A percentile compares a stretch with the other conserved stretches of the same genome.
phyloP scores from a whole-genome alignment of 2,329 filamentous ascomycete genomes.

The Neofusicoccum laricinum region DNA sequence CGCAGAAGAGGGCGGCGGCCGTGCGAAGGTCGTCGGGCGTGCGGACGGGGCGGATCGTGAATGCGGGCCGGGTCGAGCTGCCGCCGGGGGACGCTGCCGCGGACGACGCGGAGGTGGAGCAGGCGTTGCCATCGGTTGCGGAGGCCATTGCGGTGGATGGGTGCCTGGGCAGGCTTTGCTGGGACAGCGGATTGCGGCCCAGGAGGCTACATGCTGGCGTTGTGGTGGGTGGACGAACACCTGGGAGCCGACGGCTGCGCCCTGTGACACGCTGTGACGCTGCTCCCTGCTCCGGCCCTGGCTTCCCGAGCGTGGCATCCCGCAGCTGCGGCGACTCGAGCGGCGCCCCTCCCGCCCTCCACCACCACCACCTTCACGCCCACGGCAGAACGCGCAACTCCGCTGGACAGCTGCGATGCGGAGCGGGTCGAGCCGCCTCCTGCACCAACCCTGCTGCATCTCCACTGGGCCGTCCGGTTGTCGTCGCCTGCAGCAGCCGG shows the following conservation, averaged over 20 bases:
- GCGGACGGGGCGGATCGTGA: slow-evolving; percentile 36
- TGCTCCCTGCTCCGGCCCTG: no score
- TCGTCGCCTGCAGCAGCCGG: neutral
- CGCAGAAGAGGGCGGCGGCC: slow-evolving; percentile 36
- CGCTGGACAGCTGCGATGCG: neutral
- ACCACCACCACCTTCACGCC: neutral
- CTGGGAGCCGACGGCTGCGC: no score
- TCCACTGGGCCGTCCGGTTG: neutral
- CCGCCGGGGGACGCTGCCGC: neutral
- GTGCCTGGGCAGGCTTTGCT: neutral
- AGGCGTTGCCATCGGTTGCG: neutral
- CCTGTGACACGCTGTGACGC: no score
- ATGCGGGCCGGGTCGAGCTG: neutral
- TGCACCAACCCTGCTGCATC: neutral
- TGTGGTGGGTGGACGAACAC: neutral
- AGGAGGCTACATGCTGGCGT: neutral
- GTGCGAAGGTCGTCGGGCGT: slow-evolving; percentile 42
- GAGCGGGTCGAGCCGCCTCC: neutral
- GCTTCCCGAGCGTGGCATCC: neutral
- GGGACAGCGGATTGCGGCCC: neutral
- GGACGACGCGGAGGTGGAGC: neutral
- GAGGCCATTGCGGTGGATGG: neutral
- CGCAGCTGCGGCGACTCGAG: no score
- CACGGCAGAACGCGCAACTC: neutral
- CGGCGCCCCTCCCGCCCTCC: neutral